Conservation (phyloP, 805 yeast species). For the Candida silvatica region DNA sequence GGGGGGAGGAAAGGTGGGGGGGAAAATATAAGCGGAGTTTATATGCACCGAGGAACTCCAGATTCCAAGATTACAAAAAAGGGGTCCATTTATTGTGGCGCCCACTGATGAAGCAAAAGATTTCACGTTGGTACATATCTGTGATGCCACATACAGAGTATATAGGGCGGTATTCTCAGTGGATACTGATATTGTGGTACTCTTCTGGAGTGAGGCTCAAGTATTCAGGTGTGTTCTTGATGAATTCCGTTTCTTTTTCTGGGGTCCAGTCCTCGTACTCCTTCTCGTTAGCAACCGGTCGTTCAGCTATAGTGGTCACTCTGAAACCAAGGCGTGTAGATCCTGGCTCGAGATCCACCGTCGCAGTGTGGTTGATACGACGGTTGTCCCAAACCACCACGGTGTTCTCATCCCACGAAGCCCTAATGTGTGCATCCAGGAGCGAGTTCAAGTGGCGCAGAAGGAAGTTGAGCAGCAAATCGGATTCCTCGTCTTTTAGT, state of each 20-base stretch:
- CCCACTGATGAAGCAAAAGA: neutral
- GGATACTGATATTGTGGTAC: neutral
- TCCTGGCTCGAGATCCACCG: slow-evolving; percentile 60
- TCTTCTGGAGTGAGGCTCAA: slow-evolving; percentile 6
- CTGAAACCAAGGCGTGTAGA: slow-evolving; percentile 63
- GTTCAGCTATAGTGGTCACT: slow-evolving; percentile 63
- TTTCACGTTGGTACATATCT: neutral
- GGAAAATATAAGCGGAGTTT: too few relatives aligned
- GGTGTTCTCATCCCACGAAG: slow-evolving; percentile 59
- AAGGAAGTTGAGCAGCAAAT: slow-evolving; percentile 46
- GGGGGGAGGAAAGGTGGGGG: too few relatives aligned
- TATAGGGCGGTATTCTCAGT: too few relatives aligned
- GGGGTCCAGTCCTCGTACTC: slow-evolving; percentile 21
- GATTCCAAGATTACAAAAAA: too few relatives aligned
- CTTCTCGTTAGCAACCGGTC: slow-evolving; percentile 34
- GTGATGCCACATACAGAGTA: neutral
- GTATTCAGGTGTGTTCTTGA: slow-evolving; percentile 7
- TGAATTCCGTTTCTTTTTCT: slow-evolving; percentile 13
- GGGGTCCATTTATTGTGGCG: neutral
- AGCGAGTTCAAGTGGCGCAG: slow-evolving; percentile 38
- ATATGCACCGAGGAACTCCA: too few relatives aligned
- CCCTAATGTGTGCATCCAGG: slow-evolving; percentile 58
- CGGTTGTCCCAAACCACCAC: slow-evolving; percentile 77
- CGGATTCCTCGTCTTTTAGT: slow-evolving; percentile 62
- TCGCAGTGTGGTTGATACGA: slow-evolving; percentile 57